Evolutionary conservation across 164 flowering plant species (phyloP), one percentile per base, ranked within the genome.

Genomic region (Chimonanthus praecox): DNA sequence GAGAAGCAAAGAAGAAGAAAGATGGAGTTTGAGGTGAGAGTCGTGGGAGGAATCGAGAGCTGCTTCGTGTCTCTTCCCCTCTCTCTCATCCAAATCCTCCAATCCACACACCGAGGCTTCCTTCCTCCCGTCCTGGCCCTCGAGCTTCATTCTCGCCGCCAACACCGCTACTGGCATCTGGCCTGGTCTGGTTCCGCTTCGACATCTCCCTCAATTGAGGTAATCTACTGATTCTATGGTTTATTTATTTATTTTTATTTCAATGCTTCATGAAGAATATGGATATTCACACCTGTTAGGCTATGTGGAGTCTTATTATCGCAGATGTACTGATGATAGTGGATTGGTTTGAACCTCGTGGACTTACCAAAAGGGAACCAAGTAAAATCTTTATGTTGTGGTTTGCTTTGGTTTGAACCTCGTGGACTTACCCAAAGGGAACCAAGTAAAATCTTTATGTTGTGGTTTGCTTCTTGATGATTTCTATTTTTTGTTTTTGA

Each of bases 111-210:
- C 65, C 47, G 77, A 4, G 77, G 76, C 13, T 71, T 61, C 43
- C 85, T 88, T 21, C 89, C 97, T 76, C 87, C 86, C 6, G 68
- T 90, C 62, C 85, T 96, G 16, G 73, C 88, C 21, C 87, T 96
- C 61, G 94, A 94, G 80, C 95, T 96, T 63, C 91, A 88, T 15
- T 81, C 91, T 2, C 70, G 68, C 15, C 70, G 13, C 66, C 10
- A 72, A 62, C 58, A 63, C 74, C 64, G 78, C 49, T 74, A 77
- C 61, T 96, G 98, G 97, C 72, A 78, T 76, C 88, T 90, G 13
- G 88, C 98, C 18, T 92, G 99, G 98, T 87, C 94, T 58, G 99
- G 97, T 73, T 86, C 92, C 49, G 87, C 94, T 60, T 95, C 99
- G 9, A 58, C 80, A 47, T 89, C 99, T 49, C 72, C 88, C 4